phyloP scores from a whole-genome alignment of 306 rosid genomes.

The Cucurbita pepo region DNA sequence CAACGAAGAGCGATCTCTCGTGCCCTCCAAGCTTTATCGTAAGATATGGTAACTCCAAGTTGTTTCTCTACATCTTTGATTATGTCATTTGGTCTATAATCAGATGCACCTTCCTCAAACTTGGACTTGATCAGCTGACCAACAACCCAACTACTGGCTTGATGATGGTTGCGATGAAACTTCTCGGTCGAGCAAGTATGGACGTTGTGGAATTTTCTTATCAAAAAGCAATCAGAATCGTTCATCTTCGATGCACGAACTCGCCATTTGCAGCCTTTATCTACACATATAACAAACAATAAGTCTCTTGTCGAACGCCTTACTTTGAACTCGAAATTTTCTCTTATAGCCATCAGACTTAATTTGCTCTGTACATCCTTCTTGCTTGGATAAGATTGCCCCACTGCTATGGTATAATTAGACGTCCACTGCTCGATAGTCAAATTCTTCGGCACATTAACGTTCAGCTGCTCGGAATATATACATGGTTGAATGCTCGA shows the following conservation, averaged over 20 bases:
- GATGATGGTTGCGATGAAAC: slow-evolving; percentile 5
- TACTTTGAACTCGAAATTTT: slow-evolving; percentile 1
- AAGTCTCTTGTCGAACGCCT: slow-evolving; percentile 3
- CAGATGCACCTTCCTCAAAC: not conserved
- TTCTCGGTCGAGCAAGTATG: slow-evolving; percentile 11
- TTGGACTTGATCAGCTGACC: slow-evolving; percentile 13
- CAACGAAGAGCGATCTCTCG: slow-evolving; percentile 5
- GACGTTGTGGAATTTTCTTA: slow-evolving; percentile 2
- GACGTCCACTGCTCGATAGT: slow-evolving; percentile 3
- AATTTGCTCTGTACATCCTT: slow-evolving; percentile 5
- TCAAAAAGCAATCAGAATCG: not conserved
- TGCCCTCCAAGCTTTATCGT: slow-evolving; percentile 14
- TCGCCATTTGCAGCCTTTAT: slow-evolving; percentile 11
- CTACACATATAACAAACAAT: slow-evolving; percentile 5
- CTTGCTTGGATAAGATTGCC: slow-evolving; percentile 5
- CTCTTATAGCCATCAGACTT: slow-evolving; percentile 6
- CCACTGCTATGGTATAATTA: not conserved
- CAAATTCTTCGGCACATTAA: not conserved
- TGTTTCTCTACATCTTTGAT: slow-evolving; percentile 9
- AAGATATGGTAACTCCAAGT: slow-evolving; percentile 11
- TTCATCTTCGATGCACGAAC: slow-evolving; percentile 3
- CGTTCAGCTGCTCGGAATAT: slow-evolving; percentile 3
- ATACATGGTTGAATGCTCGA: not conserved
- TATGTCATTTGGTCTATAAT: slow-evolving; percentile 15
- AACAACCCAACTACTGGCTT: slow-evolving; percentile 18